Evolutionary conservation across 306 rosid genomes (phyloP).

Genomic region (Luffa acutangula): DNA sequence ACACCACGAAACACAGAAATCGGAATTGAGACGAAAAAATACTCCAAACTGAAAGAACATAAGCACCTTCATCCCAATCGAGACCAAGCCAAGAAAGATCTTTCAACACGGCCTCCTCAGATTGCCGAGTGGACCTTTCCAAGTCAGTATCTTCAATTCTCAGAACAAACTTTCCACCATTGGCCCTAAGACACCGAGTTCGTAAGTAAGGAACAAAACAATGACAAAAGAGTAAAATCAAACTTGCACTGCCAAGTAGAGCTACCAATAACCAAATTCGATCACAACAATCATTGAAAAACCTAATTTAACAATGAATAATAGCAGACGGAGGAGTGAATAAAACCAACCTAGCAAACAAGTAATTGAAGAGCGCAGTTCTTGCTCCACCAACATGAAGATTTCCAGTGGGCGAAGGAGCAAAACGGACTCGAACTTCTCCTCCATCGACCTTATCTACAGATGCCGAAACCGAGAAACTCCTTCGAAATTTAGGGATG

Average conservation of each 20-base stretch:
- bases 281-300: neutral
- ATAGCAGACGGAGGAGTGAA: slow-evolving; percentile 2
- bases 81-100: slow-evolving; percentile 98
- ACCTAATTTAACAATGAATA: neutral
- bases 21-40: neutral
- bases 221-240: neutral
- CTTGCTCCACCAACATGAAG: slow-evolving; percentile 99
- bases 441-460: slow-evolving; percentile 16
- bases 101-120: slow-evolving; percentile 73
- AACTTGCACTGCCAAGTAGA: neutral
- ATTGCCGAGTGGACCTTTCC: slow-evolving; percentile 87
- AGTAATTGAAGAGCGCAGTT: slow-evolving; percentile 52
- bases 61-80: slow-evolving; percentile 84
- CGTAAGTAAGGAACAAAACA: neutral
- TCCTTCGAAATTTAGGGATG: slow-evolving; percentile 20
- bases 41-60: neutral
- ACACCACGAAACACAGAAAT: neutral
- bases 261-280: neutral
- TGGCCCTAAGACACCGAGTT: slow-evolving; percentile 40
- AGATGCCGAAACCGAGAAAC: slow-evolving; percentile 48
- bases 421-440: slow-evolving; percentile 82
- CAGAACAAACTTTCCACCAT: slow-evolving; percentile 81
- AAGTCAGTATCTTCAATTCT: slow-evolving; percentile 97
- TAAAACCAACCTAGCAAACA: slow-evolving; percentile 22
- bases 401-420: slow-evolving; percentile 95